Evolutionary conservation across 352 stramenopile genomes (phyloP).

Genomic region (Phytopythium boreale): DNA sequence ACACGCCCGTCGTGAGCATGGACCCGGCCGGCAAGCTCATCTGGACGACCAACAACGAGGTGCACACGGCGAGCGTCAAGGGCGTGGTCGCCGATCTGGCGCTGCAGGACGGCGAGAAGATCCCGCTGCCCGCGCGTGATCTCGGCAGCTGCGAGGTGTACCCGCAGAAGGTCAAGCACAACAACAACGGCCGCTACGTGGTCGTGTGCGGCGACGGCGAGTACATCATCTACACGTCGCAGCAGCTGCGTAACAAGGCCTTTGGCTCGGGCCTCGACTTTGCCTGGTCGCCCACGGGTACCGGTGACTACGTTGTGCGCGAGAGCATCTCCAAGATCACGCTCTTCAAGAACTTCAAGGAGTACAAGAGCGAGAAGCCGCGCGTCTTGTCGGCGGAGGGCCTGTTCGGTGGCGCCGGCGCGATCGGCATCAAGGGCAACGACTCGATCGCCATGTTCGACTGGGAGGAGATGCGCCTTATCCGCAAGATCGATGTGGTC

Average conservation of each 20-base stretch:
- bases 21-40: constrained; percentile 97
- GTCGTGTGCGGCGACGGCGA: constrained; percentile 98
- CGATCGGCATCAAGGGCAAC: constrained; percentile 95
- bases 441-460: constrained; percentile 98
- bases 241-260: constrained; percentile 93
- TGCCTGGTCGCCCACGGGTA: constrained; percentile 96
- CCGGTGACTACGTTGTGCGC: constrained; percentile 98
- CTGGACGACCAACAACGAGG: constrained; percentile 98
- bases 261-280: constrained; percentile 98
- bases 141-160: constrained; percentile 98
- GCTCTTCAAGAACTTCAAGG: constrained; percentile 99
- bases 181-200: constrained; percentile 99
- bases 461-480: constrained; percentile 97
- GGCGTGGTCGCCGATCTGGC: constrained; percentile 74
- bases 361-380: constrained; percentile 93
- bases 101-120: constrained; percentile 87
- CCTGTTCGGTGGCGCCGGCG: constrained; percentile 93
- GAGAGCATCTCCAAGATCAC: constrained; percentile 96
- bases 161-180: constrained; percentile 97
- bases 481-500: constrained; percentile 97
- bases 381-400: constrained; percentile 93
- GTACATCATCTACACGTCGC: constrained; percentile 99
- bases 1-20: constrained; percentile 98
- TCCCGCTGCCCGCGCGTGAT: constrained; percentile 86
- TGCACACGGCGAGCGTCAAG: constrained; percentile 94